Percentiles rank a stretch among this genome's conserved stretches.
These are phyloP conservation scores for Xylariales sp. DNA, from an alignment of 2,329 filamentous ascomycete species.

Conservation along the genomic window DNA sequence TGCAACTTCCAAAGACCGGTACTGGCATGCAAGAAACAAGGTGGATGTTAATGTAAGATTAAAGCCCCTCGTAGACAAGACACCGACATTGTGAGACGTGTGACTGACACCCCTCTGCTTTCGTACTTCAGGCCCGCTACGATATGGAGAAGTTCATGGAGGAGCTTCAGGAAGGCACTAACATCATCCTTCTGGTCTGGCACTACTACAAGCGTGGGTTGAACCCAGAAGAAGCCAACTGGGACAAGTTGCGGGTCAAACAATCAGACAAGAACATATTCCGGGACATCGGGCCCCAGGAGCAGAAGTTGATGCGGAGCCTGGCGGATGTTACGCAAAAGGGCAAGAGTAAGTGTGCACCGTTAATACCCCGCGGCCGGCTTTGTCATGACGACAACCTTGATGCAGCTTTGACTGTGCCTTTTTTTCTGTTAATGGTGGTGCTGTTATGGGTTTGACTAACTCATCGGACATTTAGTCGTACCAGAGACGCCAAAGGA, in stretches of 20 bases:
- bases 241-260: conserved; percentile 15
- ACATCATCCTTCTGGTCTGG: conserved; percentile 44
- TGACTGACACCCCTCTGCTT: no score
- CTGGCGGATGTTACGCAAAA: conserved; percentile 9
- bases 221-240: conserved; percentile 22
- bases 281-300: conserved; percentile 21
- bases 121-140: conserved; percentile 34
- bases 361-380: no score
- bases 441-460: not conserved
- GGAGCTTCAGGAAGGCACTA: conserved; percentile 39
- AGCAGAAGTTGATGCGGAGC: conserved; percentile 17
- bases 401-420: no score
- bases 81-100: no score
- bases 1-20: conserved; percentile 33
- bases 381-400: no score
- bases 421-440: no score
- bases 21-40: conserved; percentile 37
- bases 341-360: conserved; percentile 5
- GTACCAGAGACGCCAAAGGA: not conserved
- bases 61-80: no score
- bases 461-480: not conserved
- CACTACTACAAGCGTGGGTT: conserved; percentile 41
- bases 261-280: conserved; percentile 20
- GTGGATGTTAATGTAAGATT: conserved; percentile 2
- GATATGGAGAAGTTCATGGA: conserved; percentile 36